phyloP scores from a whole-genome alignment of 2,329 filamentous ascomycete species.

The Xylariaceae sp. region DNA sequence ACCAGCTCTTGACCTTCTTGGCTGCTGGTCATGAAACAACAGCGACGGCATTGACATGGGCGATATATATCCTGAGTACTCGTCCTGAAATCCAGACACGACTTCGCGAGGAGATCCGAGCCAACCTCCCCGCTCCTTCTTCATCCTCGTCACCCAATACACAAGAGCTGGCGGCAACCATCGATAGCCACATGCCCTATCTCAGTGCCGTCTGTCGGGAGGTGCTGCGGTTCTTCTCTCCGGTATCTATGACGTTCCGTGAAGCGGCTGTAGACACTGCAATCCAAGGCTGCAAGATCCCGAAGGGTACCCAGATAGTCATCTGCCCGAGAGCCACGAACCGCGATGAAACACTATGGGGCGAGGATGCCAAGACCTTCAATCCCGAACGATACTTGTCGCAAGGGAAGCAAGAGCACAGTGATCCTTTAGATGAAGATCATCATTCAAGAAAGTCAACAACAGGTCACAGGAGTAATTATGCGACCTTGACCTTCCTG shows the following conservation, averaged over 20 bases:
- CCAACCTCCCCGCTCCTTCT: conserved; percentile 10
- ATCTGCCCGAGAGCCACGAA: conserved; percentile 15
- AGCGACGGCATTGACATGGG: conserved; percentile 15
- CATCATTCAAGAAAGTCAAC: conserved; percentile 5
- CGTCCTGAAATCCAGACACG: conserved; percentile 14
- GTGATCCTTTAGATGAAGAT: conserved; percentile 6
- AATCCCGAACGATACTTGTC: conserved; percentile 16
- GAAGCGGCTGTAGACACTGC: conserved; percentile 15
- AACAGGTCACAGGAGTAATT: conserved; percentile 14
- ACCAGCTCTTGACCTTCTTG: conserved; percentile 18
- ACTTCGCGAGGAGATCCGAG: conserved; percentile 17
- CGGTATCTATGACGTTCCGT: conserved; percentile 15
- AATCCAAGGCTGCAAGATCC: conserved; percentile 11
- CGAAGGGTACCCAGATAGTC: conserved; percentile 14
- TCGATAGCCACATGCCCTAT: conserved; percentile 17
- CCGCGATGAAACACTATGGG: conserved; percentile 14
- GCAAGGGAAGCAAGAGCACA: conserved; percentile 5
- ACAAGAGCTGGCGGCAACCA: conserved; percentile 9
- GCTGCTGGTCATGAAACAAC: conserved; percentile 18
- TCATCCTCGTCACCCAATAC: neutral
- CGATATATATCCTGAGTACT: conserved; percentile 13
- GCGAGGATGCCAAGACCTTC: conserved; percentile 15
- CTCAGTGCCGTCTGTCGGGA: conserved; percentile 16
- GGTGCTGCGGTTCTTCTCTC: conserved; percentile 16
- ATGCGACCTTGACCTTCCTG: conserved; percentile 18